phyloP scores from a whole-genome alignment of 305 asterid species.

The Fraxinus ornus region DNA sequence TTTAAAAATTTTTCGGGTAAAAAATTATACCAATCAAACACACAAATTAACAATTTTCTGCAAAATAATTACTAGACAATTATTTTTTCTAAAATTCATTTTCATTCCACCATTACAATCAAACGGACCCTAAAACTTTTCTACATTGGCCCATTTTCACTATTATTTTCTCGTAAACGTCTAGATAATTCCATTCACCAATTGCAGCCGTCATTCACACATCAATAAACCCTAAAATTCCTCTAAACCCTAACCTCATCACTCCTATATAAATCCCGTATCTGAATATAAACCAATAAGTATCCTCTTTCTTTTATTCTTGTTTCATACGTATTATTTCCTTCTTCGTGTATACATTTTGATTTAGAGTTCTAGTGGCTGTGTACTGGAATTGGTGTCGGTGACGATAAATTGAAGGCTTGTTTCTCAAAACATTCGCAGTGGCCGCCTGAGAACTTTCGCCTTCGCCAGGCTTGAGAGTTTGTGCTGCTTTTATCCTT shows the following conservation, averaged over 20 bases:
- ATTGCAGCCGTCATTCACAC: neutral
- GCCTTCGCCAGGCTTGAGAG: conserved; percentile 68
- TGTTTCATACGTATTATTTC: too few relatives aligned
- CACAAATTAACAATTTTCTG: too few relatives aligned
- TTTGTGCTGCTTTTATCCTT: conserved; percentile 43
- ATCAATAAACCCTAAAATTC: neutral
- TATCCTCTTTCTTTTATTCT: neutral
- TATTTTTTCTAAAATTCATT: too few relatives aligned
- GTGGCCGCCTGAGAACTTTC: conserved; percentile 56
- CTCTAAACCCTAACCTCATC: neutral
- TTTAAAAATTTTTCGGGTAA: too few relatives aligned
- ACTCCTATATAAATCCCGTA: neutral
- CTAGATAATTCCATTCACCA: neutral
- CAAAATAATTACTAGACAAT: too few relatives aligned
- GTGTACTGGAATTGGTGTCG: conserved; percentile 2
- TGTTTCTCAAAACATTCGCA: conserved; percentile 59
- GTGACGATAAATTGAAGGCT: conserved; percentile 39
- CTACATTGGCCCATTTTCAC: neutral
- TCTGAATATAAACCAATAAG: neutral
- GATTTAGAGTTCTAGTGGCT: neutral
- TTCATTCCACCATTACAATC: too few relatives aligned
- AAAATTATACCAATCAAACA: too few relatives aligned
- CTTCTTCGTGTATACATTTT: too few relatives aligned
- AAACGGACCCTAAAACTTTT: neutral
- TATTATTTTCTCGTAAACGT: neutral